Evolutionary conservation across 257 asterid species (phyloP).

Genomic region (Solanum rostratum): DNA sequence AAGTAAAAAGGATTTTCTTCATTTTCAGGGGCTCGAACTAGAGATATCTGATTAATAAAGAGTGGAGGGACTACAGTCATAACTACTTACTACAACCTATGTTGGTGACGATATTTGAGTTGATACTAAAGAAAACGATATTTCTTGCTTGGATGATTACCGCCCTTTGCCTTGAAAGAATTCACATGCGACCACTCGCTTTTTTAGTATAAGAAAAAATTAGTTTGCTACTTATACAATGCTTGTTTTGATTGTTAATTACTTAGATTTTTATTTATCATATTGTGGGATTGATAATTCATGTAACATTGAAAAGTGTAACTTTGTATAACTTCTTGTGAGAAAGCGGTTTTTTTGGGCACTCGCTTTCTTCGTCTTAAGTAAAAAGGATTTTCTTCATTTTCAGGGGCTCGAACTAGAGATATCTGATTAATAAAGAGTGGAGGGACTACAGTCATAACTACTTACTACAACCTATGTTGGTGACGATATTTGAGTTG

Average conservation of each 20-base stretch:
- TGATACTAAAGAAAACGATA: not conserved
- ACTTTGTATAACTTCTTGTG: too few relatives aligned
- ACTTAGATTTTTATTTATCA: not conserved
- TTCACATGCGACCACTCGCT: not conserved
- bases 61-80: not conserved
- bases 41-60: not conserved
- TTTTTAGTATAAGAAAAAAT: not conserved
- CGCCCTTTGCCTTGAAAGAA: not conserved
- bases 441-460: not conserved
- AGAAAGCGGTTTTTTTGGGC: too few relatives aligned
- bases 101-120: not conserved
- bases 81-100: fast-evolving
- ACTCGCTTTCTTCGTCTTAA: too few relatives aligned
- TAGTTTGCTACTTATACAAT: not conserved
- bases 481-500: not conserved
- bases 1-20: not conserved
- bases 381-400: not conserved
- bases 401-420: fast-evolving
- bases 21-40: not conserved
- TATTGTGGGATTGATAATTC: too few relatives aligned
- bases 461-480: too few relatives aligned
- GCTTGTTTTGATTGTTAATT: not conserved
- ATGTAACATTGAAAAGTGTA: too few relatives aligned
- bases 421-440: not conserved
- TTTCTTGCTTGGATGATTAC: not conserved